These are phyloP conservation scores for Dactylellina leptospora DNA, from an alignment of 2,329 filamentous ascomycete species.

Conservation along the genomic window DNA sequence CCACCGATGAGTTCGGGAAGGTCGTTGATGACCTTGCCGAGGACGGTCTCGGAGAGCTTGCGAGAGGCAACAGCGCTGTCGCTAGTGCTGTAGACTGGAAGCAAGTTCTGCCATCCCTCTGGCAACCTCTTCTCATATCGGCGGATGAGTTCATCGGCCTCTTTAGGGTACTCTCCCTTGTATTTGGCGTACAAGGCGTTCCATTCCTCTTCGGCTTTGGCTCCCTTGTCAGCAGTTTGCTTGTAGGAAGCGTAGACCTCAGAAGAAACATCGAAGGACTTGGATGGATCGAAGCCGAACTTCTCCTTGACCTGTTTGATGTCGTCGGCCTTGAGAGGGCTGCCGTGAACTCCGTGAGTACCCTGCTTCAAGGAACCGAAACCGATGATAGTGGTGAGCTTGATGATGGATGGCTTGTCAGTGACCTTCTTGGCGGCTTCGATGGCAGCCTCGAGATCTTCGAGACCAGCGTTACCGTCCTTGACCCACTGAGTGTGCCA, in stretches of 20 bases:
- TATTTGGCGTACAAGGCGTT: conserved; percentile 93
- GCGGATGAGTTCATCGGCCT: conserved; percentile 82
- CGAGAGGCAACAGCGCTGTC: conserved; percentile 88
- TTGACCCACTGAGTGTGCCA: conserved; percentile 89
- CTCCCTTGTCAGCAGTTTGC: conserved; percentile 85
- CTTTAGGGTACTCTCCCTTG: conserved; percentile 75
- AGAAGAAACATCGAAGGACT: conserved; percentile 92
- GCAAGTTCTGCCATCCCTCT: conserved; percentile 92
- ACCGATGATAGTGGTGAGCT: conserved; percentile 96
- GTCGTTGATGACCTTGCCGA: conserved; percentile 82
- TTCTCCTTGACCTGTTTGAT: conserved; percentile 91
- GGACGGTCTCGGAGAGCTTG: conserved; percentile 94
- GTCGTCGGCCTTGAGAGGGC: conserved; percentile 93
- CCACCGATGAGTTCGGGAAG: conserved; percentile 93
- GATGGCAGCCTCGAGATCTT: conserved; percentile 86
- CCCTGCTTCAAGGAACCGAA: conserved; percentile 93
- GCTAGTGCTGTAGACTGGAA: conserved; percentile 83
- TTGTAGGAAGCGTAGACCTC: conserved; percentile 90
- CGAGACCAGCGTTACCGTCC: conserved; percentile 88
- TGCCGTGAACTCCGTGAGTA: conserved; percentile 94
- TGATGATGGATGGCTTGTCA: conserved; percentile 96
- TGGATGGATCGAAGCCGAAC: conserved; percentile 94
- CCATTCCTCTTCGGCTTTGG: conserved; percentile 92
- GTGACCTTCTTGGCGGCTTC: conserved; percentile 84
- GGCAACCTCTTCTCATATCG: conserved; percentile 84